Evolutionary conservation across 2,329 filamentous ascomycete species (phyloP).

Genomic region (Aspergillus luchuensis): DNA sequence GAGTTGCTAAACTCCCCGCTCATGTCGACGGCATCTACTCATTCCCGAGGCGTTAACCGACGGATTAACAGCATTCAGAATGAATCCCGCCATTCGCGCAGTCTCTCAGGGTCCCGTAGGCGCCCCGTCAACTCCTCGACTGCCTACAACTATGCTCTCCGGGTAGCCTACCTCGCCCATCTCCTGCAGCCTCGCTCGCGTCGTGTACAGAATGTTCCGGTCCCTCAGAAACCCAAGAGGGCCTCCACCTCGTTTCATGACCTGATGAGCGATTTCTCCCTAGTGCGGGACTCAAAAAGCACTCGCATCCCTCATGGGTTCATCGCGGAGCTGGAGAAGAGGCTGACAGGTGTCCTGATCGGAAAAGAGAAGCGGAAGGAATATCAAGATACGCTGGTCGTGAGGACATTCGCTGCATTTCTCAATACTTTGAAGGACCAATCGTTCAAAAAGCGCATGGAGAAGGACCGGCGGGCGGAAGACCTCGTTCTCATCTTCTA

Average conservation of each 20-base stretch:
- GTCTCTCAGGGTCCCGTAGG: conserved; percentile 45
- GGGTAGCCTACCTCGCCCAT: conserved; percentile 88
- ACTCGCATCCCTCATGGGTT: conserved; percentile 72
- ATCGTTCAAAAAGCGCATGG: conserved; percentile 84
- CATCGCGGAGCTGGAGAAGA: conserved; percentile 70
- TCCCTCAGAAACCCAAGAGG: conserved; percentile 65
- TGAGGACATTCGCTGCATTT: conserved; percentile 91
- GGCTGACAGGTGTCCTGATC: conserved; percentile 76
- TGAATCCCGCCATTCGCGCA: conserved; percentile 45
- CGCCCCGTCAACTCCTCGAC: conserved; percentile 64
- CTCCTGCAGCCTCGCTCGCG: conserved; percentile 88
- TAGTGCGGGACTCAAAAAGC: conserved; percentile 68
- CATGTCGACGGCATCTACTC: conserved; percentile 53
- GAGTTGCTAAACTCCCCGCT: conserved; percentile 13
- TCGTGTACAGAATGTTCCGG: conserved; percentile 79
- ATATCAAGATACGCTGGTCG: conserved; percentile 86
- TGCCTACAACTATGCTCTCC: conserved; percentile 87
- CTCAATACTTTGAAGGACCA: conserved; percentile 90
- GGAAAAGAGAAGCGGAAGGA: conserved; percentile 83
- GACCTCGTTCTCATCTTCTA: conserved; percentile 95
- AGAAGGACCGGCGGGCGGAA: conserved; percentile 91
- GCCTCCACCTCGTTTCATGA: conserved; percentile 74
- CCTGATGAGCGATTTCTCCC: conserved; percentile 82
- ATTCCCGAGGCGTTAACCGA: conserved; percentile 49
- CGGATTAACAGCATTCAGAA: conserved; percentile 51